A percentile compares a stretch with the other conserved stretches of the same genome.
phyloP scores from a whole-genome alignment of 306 rosid genomes.

The Vigna hirtella region DNA sequence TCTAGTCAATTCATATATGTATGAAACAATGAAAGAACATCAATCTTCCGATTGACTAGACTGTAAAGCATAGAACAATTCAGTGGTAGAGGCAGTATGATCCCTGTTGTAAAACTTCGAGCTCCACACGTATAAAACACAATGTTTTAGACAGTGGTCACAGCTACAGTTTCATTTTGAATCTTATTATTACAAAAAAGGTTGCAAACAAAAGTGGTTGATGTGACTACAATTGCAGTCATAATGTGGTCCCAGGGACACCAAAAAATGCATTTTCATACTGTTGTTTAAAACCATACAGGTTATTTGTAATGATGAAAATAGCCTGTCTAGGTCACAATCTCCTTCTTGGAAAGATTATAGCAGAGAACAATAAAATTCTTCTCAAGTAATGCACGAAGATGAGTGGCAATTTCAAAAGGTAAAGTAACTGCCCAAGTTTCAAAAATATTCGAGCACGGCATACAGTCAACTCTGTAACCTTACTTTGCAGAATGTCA shows the following conservation, averaged over 20 bases:
- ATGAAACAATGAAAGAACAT: neutral
- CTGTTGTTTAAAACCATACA: neutral
- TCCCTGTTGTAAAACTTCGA: slow-evolving; percentile 1
- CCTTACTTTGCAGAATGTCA: neutral
- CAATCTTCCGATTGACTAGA: neutral
- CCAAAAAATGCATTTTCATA: neutral
- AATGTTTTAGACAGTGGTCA: neutral
- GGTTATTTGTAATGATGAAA: neutral
- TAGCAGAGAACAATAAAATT: neutral
- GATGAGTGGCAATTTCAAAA: slow-evolving; percentile 5
- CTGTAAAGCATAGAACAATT: neutral
- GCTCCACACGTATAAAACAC: neutral
- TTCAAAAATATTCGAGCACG: neutral
- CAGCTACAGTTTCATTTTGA: neutral
- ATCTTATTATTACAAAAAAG: neutral
- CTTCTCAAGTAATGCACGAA: neutral
- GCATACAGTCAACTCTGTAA: neutral
- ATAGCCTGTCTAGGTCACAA: neutral
- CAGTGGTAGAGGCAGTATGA: neutral
- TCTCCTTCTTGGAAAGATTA: slow-evolving; percentile 1
- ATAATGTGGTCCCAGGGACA: neutral
- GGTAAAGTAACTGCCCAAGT: neutral
- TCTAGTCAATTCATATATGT: neutral
- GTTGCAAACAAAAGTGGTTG: neutral
- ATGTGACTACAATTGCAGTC: neutral